Evolutionary conservation across 305 asterid genomes (phyloP), one percentile per base, ranked within the genome.

Genomic region (Fraxinus angustifolia): DNA sequence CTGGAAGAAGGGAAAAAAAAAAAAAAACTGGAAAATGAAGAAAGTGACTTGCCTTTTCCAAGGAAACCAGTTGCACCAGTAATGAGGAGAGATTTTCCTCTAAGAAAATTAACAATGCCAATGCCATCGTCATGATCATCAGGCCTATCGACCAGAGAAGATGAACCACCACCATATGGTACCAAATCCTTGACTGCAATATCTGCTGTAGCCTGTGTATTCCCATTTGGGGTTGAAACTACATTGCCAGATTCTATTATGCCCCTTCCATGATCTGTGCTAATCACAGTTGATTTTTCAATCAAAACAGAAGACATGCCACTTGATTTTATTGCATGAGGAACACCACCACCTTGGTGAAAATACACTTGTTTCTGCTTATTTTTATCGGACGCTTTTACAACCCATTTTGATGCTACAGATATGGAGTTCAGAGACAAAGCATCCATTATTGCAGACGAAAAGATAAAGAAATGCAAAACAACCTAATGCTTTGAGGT

Each of bases 51-150:
- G 91, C 98, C 96, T 93, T 93, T 93, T 33, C 96, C 98, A 8
- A 93, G 86, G 85, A 92, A 93, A 56, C 98, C 98, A 79, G 98
- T 93, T 31, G 92, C 94, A 74, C 98, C 98, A 58, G 97, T 93
- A 80, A 93, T 85, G 38, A 93, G 88, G 80, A 91, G 90, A 12
- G 89, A 71, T 76, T 91, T 92, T 74, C 91, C 94, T 79, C 80
- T 79, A 8, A 93, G 91, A 84, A 91, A 92, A 73, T 87, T 90
- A 80, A 87, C 90, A 84, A 93, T 92, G 86, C 98, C 98, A 45
- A 93, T 88, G 16, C 98, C 97, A 33, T 86, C 91, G 34, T 86
- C 91, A 67, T 87, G 85, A 82, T 82, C 21, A 86, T 91, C 76
- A 77, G 11, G 84, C 60, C 35, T 75, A 68, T 45, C 88, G 84